phyloP scores from a whole-genome alignment of 73 alveolate species.

The Paramecium tetraurelia region DNA sequence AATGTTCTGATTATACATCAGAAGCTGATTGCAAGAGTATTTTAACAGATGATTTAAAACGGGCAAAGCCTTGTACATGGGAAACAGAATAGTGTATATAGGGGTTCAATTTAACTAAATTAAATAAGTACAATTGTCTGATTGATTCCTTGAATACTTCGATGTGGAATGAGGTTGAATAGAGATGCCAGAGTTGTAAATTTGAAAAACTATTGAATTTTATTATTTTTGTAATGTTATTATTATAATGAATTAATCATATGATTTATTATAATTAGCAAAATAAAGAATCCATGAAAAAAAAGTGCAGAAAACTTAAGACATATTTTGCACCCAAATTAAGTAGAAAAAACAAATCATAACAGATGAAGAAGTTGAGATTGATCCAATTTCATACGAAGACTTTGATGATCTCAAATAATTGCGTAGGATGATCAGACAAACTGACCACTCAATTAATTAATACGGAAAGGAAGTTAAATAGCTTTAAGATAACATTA shows the following conservation, averaged over 20 bases:
- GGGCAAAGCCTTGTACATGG: background rate
- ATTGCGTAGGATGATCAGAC: background rate
- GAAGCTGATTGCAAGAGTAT: background rate
- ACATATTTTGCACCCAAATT: background rate
- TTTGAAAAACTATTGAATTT: background rate
- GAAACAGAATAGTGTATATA: background rate
- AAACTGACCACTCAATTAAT: background rate
- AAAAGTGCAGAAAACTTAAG: background rate
- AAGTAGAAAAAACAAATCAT: background rate
- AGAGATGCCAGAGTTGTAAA: background rate
- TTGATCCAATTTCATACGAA: background rate
- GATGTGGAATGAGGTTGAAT: background rate
- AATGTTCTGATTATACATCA: background rate
- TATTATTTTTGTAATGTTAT: background rate
- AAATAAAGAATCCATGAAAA: background rate
- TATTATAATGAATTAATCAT: background rate
- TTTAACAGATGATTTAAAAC: background rate
- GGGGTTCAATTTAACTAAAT: background rate
- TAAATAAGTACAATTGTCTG: background rate
- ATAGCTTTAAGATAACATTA: background rate
- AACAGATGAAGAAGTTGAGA: background rate
- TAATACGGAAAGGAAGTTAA: background rate
- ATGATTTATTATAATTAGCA: background rate
- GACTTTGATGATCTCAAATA: background rate
- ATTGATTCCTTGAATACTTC: background rate